phyloP scores from a whole-genome alignment of 2,329 filamentous ascomycete species.

The Trichoderma afroharzianum region DNA sequence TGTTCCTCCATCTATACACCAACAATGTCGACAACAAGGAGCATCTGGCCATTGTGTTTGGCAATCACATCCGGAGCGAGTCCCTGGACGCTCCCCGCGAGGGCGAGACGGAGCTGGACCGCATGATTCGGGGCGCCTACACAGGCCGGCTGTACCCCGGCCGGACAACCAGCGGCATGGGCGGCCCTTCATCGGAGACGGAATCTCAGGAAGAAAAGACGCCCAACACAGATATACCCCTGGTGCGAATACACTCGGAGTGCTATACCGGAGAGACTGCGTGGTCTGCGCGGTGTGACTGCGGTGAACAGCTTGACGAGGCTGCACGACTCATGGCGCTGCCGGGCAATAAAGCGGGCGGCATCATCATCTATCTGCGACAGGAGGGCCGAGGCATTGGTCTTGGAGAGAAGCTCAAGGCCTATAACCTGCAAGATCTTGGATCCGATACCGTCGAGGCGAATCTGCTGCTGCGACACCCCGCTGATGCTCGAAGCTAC shows the following conservation, averaged over 20 bases:
- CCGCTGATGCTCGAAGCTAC: conserved; percentile 91
- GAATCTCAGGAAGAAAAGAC: conserved; percentile 21
- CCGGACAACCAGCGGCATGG: conserved; percentile 68
- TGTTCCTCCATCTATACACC: conserved; percentile 93
- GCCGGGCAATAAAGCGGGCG: conserved; percentile 60
- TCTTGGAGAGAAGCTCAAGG: conserved; percentile 91
- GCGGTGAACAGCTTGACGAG: conserved; percentile 95
- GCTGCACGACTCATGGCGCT: conserved; percentile 89
- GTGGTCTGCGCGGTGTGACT: conserved; percentile 97
- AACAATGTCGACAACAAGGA: conserved; percentile 95
- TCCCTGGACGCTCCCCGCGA: conserved; percentile 67
- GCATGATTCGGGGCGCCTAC: conserved; percentile 94
- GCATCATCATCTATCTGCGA: conserved; percentile 91
- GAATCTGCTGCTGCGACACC: conserved; percentile 84
- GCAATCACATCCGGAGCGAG: conserved; percentile 72
- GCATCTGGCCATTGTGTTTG: conserved; percentile 95
- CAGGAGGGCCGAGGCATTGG: conserved; percentile 97
- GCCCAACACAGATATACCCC: conserved; percentile 43
- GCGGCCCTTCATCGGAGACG: conserved; percentile 22
- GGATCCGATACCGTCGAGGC: conserved; percentile 98
- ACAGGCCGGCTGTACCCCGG: conserved; percentile 83
- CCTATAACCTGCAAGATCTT: conserved; percentile 95
- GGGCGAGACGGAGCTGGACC: conserved; percentile 80
- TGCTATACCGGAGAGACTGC: conserved; percentile 99
- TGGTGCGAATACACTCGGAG: conserved; percentile 95